Percentiles rank a stretch among this genome's conserved stretches.
phyloP scores from a whole-genome alignment of 805 yeast genomes.

The Candida succiphila region DNA sequence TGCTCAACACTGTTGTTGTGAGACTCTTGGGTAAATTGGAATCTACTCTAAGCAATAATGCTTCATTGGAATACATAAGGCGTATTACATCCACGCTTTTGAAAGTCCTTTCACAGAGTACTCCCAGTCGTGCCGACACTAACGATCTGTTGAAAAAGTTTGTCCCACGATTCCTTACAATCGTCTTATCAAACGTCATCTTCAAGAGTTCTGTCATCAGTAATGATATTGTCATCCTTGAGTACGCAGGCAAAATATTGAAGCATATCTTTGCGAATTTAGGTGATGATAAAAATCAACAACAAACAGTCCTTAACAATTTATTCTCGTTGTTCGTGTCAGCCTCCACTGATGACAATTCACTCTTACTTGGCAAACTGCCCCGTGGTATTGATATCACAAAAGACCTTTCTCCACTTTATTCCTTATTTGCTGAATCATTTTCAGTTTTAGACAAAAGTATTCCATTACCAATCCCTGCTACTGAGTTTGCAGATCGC shows the following conservation, averaged over 20 bases:
- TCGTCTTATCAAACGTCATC: constrained; percentile 6
- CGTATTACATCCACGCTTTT: constrained; percentile 14
- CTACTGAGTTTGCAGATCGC: constrained; percentile 8
- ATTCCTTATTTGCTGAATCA: constrained; percentile 33
- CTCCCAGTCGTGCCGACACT: constrained; percentile 5
- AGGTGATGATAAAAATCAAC: constrained; percentile 30
- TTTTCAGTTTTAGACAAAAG: constrained; percentile 44
- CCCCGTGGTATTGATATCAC: constrained; percentile 11
- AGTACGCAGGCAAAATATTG: constrained; percentile 29
- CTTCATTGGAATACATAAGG: constrained; percentile 12
- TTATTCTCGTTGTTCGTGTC: constrained; percentile 27
- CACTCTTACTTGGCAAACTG: constrained; percentile 11
- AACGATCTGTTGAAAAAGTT: constrained; percentile 31
- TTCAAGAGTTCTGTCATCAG: constrained; percentile 7
- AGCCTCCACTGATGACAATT: not conserved
- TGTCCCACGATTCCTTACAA: constrained; percentile 27
- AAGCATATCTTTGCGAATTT: constrained; percentile 30
- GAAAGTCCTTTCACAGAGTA: constrained; percentile 9
- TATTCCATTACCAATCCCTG: constrained; percentile 13
- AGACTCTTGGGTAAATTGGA: constrained; percentile 32
- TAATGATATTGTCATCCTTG: constrained; percentile 20
- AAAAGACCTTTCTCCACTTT: constrained; percentile 20
- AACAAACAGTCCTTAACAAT: constrained; percentile 34
- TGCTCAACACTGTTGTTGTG: constrained; percentile 33
- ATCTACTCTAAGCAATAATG: constrained; percentile 4